These are phyloP conservation scores for Ajuga reptans DNA, from an alignment of 305 asterid genomes.

Conservation along the genomic window DNA sequence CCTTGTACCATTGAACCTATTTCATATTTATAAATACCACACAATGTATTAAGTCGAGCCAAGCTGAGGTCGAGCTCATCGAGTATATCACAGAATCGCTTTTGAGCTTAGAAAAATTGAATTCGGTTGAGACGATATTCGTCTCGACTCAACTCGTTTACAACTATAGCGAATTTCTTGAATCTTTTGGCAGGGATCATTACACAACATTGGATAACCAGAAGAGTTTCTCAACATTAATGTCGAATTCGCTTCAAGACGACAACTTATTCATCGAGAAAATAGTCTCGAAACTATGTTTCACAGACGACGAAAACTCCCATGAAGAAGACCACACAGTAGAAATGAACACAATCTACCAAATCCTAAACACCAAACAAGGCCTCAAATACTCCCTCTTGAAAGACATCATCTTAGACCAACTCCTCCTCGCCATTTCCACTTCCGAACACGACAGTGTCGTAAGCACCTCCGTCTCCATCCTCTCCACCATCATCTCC, in stretches of 20 bases:
- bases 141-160: too few species aligned
- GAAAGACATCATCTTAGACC: constrained; percentile 73
- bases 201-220: constrained; percentile 12
- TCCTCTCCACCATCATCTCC: constrained; percentile 61
- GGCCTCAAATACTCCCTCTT: constrained; percentile 70
- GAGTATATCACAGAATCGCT: too few species aligned
- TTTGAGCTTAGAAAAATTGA: too few species aligned
- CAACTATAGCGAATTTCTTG: background rate
- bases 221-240: constrained; percentile 22
- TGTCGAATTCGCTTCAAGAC: constrained; percentile 26
- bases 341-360: constrained; percentile 60
- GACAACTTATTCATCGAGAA: constrained; percentile 42
- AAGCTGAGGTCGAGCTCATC: too few species aligned
- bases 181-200: constrained; percentile 30
- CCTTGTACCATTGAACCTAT: too few species aligned
- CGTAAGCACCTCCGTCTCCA: constrained; percentile 55
- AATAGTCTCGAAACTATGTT: constrained; percentile 64
- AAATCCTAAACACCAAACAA: constrained; percentile 43
- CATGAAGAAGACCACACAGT: constrained; percentile 43
- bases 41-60: too few species aligned
- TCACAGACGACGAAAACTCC: constrained; percentile 42
- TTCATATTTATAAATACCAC: too few species aligned
- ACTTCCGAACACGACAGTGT: constrained; percentile 63
- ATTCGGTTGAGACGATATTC: too few species aligned
- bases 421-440: constrained; percentile 60